Conservation (phyloP, 2,329 filamentous ascomycete genomes). For the Fonsecaea monophora region DNA sequence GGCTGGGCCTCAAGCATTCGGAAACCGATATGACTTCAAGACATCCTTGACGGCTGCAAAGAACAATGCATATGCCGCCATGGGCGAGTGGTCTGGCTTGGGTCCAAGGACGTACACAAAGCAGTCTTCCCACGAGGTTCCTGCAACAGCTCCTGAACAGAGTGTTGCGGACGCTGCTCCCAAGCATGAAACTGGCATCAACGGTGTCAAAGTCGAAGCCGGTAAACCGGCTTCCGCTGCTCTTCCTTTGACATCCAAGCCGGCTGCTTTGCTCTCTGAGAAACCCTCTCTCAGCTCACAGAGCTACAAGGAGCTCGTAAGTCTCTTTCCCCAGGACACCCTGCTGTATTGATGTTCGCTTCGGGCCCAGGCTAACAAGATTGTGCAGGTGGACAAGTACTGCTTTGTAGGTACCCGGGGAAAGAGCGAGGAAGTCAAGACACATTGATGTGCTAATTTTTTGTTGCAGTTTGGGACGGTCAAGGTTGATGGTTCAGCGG, state of each 20-base stretch:
- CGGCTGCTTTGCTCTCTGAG: conserved; percentile 63
- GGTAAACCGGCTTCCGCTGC: conserved; percentile 29
- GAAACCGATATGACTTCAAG: conserved; percentile 93
- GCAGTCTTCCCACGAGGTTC: conserved; percentile 40
- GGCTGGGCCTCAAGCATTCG: conserved; percentile 75
- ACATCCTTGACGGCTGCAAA: conserved; percentile 88
- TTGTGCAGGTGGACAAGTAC: conserved; percentile 80
- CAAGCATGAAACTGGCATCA: conserved; percentile 35
- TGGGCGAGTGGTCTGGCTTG: conserved; percentile 42
- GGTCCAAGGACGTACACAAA: conserved; percentile 35
- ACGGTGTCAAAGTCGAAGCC: conserved; percentile 23
- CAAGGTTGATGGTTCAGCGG: conserved; percentile 52
- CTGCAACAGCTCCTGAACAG: conserved; percentile 35
- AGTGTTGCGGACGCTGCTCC: conserved; percentile 26
- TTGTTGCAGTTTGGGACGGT: conserved; percentile 58
- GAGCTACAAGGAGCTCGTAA: conserved; percentile 83
- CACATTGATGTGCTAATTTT: conserved; percentile 40
- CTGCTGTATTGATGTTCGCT: not conserved
- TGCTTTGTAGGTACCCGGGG: conserved; percentile 90
- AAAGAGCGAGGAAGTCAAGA: conserved; percentile 39
- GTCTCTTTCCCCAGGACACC: not conserved
- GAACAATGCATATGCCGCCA: conserved; percentile 53
- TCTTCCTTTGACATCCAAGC: conserved; percentile 53
- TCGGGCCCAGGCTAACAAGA: not conserved
- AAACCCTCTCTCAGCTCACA: conserved; percentile 79